A percentile compares a stretch with the other conserved stretches of the same genome.
Evolutionary conservation across 106 monocot species (phyloP).

Genomic region (Agapanthus africanus): DNA sequence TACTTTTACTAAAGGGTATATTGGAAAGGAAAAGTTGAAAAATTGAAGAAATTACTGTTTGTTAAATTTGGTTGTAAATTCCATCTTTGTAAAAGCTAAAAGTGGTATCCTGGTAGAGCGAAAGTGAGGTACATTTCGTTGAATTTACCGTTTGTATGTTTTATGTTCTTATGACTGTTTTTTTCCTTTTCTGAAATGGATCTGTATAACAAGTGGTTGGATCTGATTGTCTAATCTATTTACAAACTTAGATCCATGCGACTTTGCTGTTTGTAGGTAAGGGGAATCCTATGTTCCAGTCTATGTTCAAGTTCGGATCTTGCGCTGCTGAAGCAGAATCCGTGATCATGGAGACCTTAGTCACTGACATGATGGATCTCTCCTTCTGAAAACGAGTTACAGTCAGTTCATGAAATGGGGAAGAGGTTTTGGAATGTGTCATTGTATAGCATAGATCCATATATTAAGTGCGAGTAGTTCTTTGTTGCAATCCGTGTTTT

Average conservation of each 20-base stretch:
- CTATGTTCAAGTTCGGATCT: conserved; percentile 18
- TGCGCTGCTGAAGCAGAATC: conserved; percentile 34
- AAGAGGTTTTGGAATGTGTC: conserved; percentile 9
- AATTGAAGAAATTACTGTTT: no score
- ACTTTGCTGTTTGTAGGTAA: conserved; percentile 26
- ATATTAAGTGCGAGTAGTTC: background rate
- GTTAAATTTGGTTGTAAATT: no score
- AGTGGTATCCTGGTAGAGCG: no score
- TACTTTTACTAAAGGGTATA: no score
- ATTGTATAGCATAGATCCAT: conserved; percentile 7
- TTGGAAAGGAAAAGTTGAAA: no score
- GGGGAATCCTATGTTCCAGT: conserved; percentile 20
- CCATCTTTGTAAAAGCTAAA: no score
- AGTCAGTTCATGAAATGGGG: background rate
- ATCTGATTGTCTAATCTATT: no score
- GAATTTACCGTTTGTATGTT: no score
- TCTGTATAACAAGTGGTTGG: no score
- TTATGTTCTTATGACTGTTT: background rate
- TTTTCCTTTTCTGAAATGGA: background rate
- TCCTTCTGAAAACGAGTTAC: conserved; percentile 18
- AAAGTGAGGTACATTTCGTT: no score
- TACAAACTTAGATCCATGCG: no score
- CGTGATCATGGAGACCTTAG: conserved; percentile 29
- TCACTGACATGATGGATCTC: conserved; percentile 48
- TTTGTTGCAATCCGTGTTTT: conserved; percentile 1